A percentile compares a stretch with the other conserved stretches of the same genome.
These are phyloP conservation scores for Crotalaria pallida DNA, from an alignment of 306 rosid genomes.

Conservation along the genomic window DNA sequence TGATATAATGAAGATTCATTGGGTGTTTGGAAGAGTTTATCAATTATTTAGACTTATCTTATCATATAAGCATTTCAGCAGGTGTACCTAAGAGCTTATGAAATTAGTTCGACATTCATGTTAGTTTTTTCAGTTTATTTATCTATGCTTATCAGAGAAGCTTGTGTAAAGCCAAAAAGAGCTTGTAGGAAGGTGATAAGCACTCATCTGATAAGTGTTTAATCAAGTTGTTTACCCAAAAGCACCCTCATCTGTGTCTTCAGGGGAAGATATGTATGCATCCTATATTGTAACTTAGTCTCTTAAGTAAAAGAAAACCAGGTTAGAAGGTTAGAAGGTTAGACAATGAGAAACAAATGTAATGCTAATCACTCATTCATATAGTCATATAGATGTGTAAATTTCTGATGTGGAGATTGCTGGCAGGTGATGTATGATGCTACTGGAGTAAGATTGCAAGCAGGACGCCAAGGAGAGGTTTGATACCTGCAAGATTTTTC, in stretches of 20 bases:
- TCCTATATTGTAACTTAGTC: neutral
- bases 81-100: too few relatives aligned
- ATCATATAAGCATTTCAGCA: too few relatives aligned
- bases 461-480: constrained; percentile 99
- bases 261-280: neutral
- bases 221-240: too few relatives aligned
- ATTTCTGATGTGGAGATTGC: constrained; percentile 37
- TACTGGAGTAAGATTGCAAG: constrained; percentile 95
- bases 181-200: too few relatives aligned
- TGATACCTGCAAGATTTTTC: constrained; percentile 1
- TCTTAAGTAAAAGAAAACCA: neutral
- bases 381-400: neutral
- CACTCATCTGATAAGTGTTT: too few relatives aligned
- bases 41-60: too few relatives aligned
- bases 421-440: constrained; percentile 99
- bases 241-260: neutral
- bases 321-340: too few relatives aligned
- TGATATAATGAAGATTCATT: neutral
- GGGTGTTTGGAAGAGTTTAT: too few relatives aligned
- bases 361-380: neutral
- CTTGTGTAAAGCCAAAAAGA: too few relatives aligned
- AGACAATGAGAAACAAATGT: neutral
- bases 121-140: neutral
- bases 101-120: too few relatives aligned
- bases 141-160: too few relatives aligned